Conservation (phyloP, 805 yeast genomes). For the Grigorovia jiainica region DNA sequence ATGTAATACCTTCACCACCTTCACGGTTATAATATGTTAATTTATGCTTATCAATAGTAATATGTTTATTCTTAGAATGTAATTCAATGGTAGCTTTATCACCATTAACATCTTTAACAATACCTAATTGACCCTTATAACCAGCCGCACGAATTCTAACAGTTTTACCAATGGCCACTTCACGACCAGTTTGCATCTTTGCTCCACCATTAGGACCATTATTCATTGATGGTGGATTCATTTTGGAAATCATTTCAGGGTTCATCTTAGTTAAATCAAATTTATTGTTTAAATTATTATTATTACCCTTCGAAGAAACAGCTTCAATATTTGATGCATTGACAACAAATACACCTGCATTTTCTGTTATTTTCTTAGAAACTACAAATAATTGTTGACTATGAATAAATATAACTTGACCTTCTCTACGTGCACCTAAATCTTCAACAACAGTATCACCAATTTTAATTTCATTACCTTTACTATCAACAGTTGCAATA, state of each 20-base stretch:
- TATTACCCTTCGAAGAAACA: conserved; percentile 67
- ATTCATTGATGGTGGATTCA: conserved; percentile 48
- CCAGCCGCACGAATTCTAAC: conserved; percentile 86
- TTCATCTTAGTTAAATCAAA: conserved; percentile 80
- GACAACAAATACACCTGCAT: conserved; percentile 84
- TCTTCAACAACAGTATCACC: conserved; percentile 91
- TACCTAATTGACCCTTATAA: conserved; percentile 90
- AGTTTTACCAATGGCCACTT: conserved; percentile 68
- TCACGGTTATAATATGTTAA: conserved; percentile 60
- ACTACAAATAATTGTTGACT: conserved; percentile 71
- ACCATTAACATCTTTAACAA: conserved; percentile 88
- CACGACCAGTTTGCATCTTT: conserved; percentile 61
- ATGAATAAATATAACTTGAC: conserved; percentile 78
- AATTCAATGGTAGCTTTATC: conserved; percentile 85
- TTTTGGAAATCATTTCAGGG: conserved; percentile 43
- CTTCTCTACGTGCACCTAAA: conserved; percentile 78
- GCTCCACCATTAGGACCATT: conserved; percentile 34
- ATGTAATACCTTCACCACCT: conserved; percentile 61
- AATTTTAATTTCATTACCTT: conserved; percentile 74
- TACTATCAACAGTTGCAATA: conserved; percentile 78
- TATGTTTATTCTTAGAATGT: conserved; percentile 83
- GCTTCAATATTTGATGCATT: conserved; percentile 70
- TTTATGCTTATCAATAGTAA: conserved; percentile 72
- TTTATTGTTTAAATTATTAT: conserved; percentile 32
- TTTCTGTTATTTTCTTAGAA: conserved; percentile 69